Evolutionary conservation across 148 eudicot species (phyloP).

Genomic region (Vaccinium macrocarpon): DNA sequence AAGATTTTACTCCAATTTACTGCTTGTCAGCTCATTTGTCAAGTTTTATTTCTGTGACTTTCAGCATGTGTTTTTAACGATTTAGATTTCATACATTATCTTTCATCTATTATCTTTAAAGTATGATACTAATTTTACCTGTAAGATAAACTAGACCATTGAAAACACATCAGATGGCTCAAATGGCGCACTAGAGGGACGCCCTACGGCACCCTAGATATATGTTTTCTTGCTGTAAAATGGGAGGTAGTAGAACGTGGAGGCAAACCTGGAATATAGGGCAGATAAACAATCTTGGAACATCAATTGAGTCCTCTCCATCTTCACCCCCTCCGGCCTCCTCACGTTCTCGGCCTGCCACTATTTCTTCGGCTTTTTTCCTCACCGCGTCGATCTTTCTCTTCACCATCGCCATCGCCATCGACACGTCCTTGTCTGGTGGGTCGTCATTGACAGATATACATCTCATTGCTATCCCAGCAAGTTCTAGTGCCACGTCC

Average conservation of each 20-base stretch:
- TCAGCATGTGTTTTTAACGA: not conserved
- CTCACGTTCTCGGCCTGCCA: conserved; percentile 27
- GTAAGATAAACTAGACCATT: too few species aligned
- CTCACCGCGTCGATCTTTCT: conserved; percentile 31
- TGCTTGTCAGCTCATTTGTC: not conserved
- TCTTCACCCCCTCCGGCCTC: conserved; percentile 10
- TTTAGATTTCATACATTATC: too few species aligned
- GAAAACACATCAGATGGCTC: too few species aligned
- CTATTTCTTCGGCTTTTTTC: conserved; percentile 47
- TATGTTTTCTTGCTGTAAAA: not conserved
- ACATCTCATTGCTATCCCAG: conserved; percentile 48
- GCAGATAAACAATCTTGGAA: conserved; percentile 59
- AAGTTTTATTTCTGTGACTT: not conserved
- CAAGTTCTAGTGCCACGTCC: conserved; percentile 52
- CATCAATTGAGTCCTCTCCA: conserved; percentile 28
- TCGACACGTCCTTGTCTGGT: conserved; percentile 19
- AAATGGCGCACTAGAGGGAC: too few species aligned
- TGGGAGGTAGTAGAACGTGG: not conserved
- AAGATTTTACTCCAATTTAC: not conserved
- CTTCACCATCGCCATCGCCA: conserved; percentile 13
- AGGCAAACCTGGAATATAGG: conserved; percentile 62
- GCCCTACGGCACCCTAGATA: not conserved
- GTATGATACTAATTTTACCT: too few species aligned
- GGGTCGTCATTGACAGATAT: conserved; percentile 26
- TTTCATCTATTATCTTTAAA: too few species aligned